Evolutionary conservation across 345 rosid species (phyloP), one percentile per base, ranked within the genome.

Genomic region (Eucalyptus globulus): DNA sequence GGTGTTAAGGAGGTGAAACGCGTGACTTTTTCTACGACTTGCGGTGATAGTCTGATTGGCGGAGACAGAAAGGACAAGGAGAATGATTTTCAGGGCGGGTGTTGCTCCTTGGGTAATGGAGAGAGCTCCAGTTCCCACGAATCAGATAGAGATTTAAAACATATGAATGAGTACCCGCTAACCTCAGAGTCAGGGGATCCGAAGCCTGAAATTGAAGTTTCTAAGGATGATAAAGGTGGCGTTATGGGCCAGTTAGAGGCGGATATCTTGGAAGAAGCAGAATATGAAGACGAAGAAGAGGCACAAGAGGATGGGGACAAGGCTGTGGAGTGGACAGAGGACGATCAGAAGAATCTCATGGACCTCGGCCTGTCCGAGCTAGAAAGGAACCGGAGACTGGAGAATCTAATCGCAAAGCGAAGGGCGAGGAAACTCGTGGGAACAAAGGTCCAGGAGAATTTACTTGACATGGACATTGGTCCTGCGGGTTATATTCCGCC

Each of bases 291-390:
- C 8, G 95, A 90, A 29, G 93, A 91, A 43, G 95, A 92, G 89
- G 88, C 86, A 2, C 92, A 88, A 49, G 91, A 87, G 69, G 90
- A 89, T 31, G 54, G 91, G 76, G 92, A 90, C 45, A 90, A 92
- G 87, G 97, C 94, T 3, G 93, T 95, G 37, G 95, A 93, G 90
- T 97, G 98, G 99, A 97, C 94, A 7, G 97, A 93, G 87, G 95
- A 95, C 91, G 98, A 97, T 91, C 97, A 96, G 90, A 94, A 96
- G 94, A 97, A 97, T 90, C 91, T 95, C 13, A 95, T 95, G 96
- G 98, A 98, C 90, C 96, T 97, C 14, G 99, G 99, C 45, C 83
- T 94, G 72, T 95, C 99, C 0, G 98, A 97, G 94, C 87, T 95
- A 13, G 99, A 98, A 92, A 91, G 98, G 80, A 96, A 96, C 92